phyloP scores from a whole-genome alignment of 83 land plant species.

The Thuja plicata region DNA sequence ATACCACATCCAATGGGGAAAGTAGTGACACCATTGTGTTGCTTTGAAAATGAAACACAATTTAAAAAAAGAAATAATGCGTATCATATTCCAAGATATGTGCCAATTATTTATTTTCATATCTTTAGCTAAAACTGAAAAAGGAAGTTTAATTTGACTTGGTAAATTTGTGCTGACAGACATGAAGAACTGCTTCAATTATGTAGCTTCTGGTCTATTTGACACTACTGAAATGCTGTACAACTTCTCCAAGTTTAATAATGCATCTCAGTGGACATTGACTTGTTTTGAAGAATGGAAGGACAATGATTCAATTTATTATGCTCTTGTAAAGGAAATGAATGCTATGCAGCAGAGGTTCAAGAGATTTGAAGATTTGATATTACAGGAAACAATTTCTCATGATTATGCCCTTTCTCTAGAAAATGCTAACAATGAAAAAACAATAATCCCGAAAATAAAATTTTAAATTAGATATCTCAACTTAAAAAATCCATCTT shows the following conservation, averaged over 20 bases:
- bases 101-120: background rate
- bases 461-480: too few relatives aligned
- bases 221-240: background rate
- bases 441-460: too few relatives aligned
- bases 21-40: too few relatives aligned
- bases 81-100: background rate
- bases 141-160: background rate
- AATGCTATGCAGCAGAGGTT: background rate
- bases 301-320: background rate
- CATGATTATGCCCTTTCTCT: background rate
- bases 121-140: background rate
- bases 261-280: background rate
- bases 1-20: too few relatives aligned
- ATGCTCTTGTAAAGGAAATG: background rate
- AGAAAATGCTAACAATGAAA: background rate
- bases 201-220: background rate
- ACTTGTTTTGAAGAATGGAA: background rate
- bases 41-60: too few relatives aligned
- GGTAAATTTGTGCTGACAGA: background rate
- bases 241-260: background rate
- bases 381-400: background rate
- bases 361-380: background rate
- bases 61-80: background rate
- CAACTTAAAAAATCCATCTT: too few relatives aligned
- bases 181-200: background rate